These are phyloP conservation scores for Isabelozyma pseudorhagii DNA, from an alignment of 805 yeast genomes.

Conservation along the genomic window DNA sequence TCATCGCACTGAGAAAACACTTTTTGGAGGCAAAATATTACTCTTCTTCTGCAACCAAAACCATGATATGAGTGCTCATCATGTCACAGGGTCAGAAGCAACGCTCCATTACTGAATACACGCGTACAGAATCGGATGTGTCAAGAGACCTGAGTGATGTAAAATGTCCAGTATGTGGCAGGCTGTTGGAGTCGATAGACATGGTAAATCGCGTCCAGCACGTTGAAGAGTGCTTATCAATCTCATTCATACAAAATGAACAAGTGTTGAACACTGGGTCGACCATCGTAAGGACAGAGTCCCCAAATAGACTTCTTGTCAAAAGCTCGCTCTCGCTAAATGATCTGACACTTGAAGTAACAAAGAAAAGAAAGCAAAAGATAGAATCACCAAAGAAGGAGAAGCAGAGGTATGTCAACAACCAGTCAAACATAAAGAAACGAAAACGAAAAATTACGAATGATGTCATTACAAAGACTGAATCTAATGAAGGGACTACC, in stretches of 20 bases:
- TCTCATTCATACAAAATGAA: background rate
- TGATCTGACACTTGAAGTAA: constrained; percentile 23
- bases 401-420: constrained; percentile 13
- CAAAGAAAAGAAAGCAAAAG: constrained; percentile 15
- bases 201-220: constrained; percentile 48
- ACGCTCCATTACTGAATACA: constrained; percentile 22
- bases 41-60: background rate
- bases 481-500: background rate
- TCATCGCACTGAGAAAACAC: no score
- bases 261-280: background rate
- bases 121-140: background rate
- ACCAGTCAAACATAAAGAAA: constrained; percentile 7
- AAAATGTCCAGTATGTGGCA: constrained; percentile 54
- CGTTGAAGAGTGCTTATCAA: constrained; percentile 49
- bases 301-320: background rate
- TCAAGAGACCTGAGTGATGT: constrained; percentile 1
- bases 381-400: constrained; percentile 3
- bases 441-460: constrained; percentile 1
- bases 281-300: background rate
- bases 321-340: constrained; percentile 13
- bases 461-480: background rate
- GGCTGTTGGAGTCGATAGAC: constrained; percentile 33
- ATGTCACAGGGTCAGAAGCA: constrained; percentile 9
- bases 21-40: background rate
- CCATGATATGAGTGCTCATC: background rate